Conservation (phyloP, 805 yeast species). For the Metschnikowia proteae region DNA sequence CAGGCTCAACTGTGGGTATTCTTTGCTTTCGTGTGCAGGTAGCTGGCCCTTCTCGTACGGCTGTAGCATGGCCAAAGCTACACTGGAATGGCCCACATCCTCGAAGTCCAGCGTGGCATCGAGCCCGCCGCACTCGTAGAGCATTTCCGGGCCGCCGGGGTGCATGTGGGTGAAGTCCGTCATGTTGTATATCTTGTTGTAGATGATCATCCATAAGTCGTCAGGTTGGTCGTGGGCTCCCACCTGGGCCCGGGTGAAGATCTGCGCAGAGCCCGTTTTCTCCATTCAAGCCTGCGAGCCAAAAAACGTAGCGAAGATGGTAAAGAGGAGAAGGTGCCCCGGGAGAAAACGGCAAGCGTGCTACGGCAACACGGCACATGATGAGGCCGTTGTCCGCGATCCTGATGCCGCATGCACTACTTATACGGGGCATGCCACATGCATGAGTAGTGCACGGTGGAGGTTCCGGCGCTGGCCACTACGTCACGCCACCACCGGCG, state of each 20-base stretch:
- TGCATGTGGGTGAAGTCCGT: conserved; percentile 70
- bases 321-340: background rate
- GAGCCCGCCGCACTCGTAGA: conserved; percentile 73
- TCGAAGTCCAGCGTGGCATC: conserved; percentile 72
- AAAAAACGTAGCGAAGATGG: background rate
- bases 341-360: no score
- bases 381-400: background rate
- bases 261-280: background rate
- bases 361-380: no score
- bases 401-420: background rate
- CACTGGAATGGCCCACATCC: conserved; percentile 20
- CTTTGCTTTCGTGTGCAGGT: conserved; percentile 3
- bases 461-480: no score
- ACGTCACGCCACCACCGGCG: no score
- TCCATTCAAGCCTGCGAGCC: conserved; percentile 1
- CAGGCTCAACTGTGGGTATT: background rate
- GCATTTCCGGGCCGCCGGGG: conserved; percentile 74
- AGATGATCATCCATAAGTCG: conserved; percentile 80
- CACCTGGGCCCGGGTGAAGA: conserved; percentile 44
- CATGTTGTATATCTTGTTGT: conserved; percentile 76
- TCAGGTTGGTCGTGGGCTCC: conserved; percentile 68
- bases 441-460: no score
- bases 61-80: conserved; percentile 17
- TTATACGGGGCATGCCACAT: background rate
- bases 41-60: conserved; percentile 16